phyloP scores from a whole-genome alignment of 305 asterid genomes.

The Fraxinus sp. region DNA sequence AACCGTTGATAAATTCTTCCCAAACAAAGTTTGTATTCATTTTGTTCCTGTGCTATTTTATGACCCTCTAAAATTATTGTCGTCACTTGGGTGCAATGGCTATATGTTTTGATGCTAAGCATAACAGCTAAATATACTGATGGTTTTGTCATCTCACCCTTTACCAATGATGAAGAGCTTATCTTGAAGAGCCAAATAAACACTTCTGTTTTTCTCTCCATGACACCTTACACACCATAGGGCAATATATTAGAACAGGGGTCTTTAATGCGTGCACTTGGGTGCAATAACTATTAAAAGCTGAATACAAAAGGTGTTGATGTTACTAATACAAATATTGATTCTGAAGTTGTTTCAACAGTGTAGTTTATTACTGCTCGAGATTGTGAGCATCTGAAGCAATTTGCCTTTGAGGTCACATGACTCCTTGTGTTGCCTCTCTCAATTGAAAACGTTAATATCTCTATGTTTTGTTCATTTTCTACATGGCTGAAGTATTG shows the following conservation, averaged over 20 bases:
- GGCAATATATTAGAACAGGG: not conserved
- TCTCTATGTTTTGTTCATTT: not conserved
- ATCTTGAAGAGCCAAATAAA: not conserved
- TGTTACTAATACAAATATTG: not conserved
- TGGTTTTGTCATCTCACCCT: not conserved
- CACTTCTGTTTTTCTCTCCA: not conserved
- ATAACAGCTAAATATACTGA: not conserved
- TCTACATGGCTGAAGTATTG: not conserved
- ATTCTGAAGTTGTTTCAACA: not conserved
- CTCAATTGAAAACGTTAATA: not conserved
- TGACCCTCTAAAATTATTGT: not conserved
- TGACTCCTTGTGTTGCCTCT: not conserved
- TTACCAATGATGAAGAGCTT: not conserved
- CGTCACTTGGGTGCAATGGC: conserved; percentile 12
- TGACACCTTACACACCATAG: not conserved
- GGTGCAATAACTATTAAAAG: not conserved
- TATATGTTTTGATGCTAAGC: not conserved
- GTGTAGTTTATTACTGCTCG: not conserved
- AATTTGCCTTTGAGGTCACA: not conserved
- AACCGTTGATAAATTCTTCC: not conserved
- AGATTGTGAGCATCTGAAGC: not conserved
- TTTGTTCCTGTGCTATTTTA: conserved; percentile 6
- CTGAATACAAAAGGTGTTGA: not conserved
- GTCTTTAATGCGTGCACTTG: not conserved
- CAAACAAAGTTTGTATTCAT: not conserved